Evolutionary conservation across 495 filamentous ascomycete genomes (phyloP).

Genomic region (Podospora pseudopauciseta): DNA sequence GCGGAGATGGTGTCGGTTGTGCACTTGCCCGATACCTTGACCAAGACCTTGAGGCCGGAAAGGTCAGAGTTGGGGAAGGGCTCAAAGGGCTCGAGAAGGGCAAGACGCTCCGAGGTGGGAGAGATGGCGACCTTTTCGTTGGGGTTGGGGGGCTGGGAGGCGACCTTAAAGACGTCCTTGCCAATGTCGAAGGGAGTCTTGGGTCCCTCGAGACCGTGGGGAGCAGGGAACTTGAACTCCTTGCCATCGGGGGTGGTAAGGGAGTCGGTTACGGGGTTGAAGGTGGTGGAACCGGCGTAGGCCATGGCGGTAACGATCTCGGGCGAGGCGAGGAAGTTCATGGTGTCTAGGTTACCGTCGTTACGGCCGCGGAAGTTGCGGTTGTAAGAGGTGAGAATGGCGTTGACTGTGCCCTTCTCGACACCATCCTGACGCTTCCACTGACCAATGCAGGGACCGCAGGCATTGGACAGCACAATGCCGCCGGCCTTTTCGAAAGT

Average conservation of each 20-base stretch:
- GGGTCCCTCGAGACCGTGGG: constrained; percentile 74
- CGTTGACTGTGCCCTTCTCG: constrained; percentile 80
- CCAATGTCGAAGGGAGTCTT: constrained; percentile 73
- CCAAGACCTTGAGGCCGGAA: constrained; percentile 69
- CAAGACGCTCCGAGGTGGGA: constrained; percentile 81
- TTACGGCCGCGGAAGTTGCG: constrained; percentile 97
- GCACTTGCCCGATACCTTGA: constrained; percentile 96
- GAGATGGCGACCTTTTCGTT: constrained; percentile 66
- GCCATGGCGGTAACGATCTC: constrained; percentile 95
- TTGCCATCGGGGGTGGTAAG: constrained; percentile 77
- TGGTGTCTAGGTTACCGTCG: constrained; percentile 90
- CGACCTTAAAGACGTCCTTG: constrained; percentile 69
- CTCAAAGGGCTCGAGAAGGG: constrained; percentile 84
- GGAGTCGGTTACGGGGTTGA: constrained; percentile 91
- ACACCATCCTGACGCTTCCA: constrained; percentile 90
- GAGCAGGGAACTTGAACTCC: constrained; percentile 81
- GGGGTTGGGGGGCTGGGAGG: constrained; percentile 63
- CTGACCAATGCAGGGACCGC: constrained; percentile 91
- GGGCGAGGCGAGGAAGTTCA: constrained; percentile 97
- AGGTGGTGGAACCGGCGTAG: constrained; percentile 87
- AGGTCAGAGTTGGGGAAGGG: constrained; percentile 78
- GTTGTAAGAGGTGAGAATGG: constrained; percentile 96
- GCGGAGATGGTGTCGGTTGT: constrained; percentile 98
- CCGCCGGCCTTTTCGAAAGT: constrained; percentile 88
- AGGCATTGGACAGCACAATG: constrained; percentile 88